These are phyloP conservation scores for Hymenoscyphus linearis DNA, from an alignment of 2,329 filamentous ascomycete genomes.

Conservation along the genomic window DNA sequence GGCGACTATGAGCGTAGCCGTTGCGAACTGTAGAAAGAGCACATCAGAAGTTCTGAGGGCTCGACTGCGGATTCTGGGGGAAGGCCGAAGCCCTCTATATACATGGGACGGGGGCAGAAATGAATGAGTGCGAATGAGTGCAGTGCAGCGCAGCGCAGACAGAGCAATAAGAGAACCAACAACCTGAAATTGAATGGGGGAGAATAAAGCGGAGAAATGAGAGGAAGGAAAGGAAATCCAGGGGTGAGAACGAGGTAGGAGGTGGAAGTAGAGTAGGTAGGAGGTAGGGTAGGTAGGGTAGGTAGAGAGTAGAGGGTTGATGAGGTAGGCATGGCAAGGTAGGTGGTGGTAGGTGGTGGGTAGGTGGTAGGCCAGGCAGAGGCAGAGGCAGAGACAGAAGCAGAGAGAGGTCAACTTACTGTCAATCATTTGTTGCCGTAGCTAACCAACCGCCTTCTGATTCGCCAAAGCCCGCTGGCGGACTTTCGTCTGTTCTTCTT, in stretches of 20 bases:
- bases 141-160: background rate
- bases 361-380: no score
- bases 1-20: background rate
- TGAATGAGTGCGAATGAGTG: background rate
- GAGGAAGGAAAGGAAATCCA: background rate
- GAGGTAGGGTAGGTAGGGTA: no score
- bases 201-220: background rate
- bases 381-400: background rate
- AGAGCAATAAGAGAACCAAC: no score
- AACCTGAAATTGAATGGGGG: no score
- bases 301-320: no score
- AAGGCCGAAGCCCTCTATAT: constrained; percentile 9
- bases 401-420: constrained; percentile 23
- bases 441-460: constrained; percentile 10
- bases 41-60: background rate
- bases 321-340: no score
- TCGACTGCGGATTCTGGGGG: background rate
- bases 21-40: background rate
- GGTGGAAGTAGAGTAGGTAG: no score
- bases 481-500: constrained; percentile 5
- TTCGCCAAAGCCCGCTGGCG: constrained; percentile 2
- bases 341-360: no score
- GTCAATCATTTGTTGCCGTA: constrained; percentile 28
- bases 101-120: background rate
- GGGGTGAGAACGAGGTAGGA: background rate